Evolutionary conservation across 2,329 filamentous ascomycete genomes (phyloP), one percentile per base, ranked within the genome.

Genomic region (Zarea fungicola): DNA sequence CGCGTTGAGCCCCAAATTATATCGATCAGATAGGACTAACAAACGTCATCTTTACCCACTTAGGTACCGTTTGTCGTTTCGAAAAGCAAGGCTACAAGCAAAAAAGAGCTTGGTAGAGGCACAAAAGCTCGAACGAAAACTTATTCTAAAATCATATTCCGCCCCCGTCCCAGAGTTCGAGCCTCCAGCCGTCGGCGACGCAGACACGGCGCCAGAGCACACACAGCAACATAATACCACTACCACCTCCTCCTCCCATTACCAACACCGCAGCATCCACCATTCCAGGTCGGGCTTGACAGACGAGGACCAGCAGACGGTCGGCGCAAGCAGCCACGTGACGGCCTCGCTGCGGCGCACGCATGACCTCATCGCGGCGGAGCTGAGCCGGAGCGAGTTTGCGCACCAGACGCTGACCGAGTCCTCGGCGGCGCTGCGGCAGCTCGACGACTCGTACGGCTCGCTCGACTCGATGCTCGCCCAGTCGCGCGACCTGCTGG

Each of bases 361-460:
- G 6, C 91, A 97, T 67, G 82, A 87, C 54, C 78, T 95, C 60
- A 91, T 97, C 73, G 83, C 88, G 55, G 77, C 82, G 5, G 91
- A 96, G 72, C 80, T 99, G 7, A 82, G 85, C 40, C 84, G 89
- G 52, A 95, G 89, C 56, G 84, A 88, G 59, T 97, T 95, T 63
- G 92, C 92, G 16, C 85, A 93, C 59, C 85, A 95, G 65, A 95
- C 90, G 1, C 76, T 99, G 58, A 83, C 85, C 53, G 84, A 93
- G 70, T 91, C 86, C 2, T 92, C 88, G 6, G 84, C 83, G 9
- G 89, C 91, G 10, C 77, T 99, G n/a, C 78, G 79, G 46, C 81
- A 88, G 54, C 77, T 99, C 1, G 82, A 85, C 4, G 86, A 95
- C 59, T 85, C 81, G 31, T 99, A 99, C 69, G 82, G 76, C 18